Evolutionary conservation across 805 yeast genomes (phyloP).

Genomic region (Yamadazyma olivae): DNA sequence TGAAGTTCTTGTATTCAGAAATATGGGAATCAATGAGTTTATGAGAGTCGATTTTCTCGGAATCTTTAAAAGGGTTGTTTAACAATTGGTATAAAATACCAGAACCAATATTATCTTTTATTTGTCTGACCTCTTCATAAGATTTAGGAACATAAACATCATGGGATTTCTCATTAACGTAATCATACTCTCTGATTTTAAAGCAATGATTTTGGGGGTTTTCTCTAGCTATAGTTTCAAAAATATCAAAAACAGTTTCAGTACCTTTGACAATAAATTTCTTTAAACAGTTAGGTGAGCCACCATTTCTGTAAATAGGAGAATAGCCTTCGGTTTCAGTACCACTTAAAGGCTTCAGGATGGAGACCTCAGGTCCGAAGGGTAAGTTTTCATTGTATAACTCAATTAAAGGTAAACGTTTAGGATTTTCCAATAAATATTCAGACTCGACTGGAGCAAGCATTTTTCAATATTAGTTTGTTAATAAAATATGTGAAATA

Average conservation of each 20-base stretch:
- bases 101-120: conserved; percentile 50
- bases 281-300: conserved; percentile 10
- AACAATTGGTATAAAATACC: conserved; percentile 43
- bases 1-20: conserved; percentile 23
- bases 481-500: no score
- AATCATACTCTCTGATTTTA: conserved; percentile 34
- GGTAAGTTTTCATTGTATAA: conserved; percentile 9
- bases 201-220: conserved; percentile 30
- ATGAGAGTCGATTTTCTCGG: conserved; percentile 22
- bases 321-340: conserved; percentile 23
- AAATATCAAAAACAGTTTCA: conserved; percentile 35
- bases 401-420: conserved; percentile 8
- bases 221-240: conserved; percentile 21
- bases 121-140: conserved; percentile 38
- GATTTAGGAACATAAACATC: conserved; percentile 42
- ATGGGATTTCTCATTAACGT: conserved; percentile 24
- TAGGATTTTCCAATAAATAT: conserved; percentile 11
- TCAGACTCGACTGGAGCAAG: conserved; percentile 6
- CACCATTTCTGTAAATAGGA: conserved; percentile 26
- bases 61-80: conserved; percentile 19
- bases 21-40: conserved; percentile 26
- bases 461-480: no score
- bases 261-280: conserved; percentile 28
- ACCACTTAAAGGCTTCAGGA: conserved; percentile 12
- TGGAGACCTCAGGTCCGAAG: conserved; percentile 1